Base-by-base conservation (phyloP, 2,329 filamentous ascomycete genomes). In the Ploettnerulaceae sp. region DNA sequence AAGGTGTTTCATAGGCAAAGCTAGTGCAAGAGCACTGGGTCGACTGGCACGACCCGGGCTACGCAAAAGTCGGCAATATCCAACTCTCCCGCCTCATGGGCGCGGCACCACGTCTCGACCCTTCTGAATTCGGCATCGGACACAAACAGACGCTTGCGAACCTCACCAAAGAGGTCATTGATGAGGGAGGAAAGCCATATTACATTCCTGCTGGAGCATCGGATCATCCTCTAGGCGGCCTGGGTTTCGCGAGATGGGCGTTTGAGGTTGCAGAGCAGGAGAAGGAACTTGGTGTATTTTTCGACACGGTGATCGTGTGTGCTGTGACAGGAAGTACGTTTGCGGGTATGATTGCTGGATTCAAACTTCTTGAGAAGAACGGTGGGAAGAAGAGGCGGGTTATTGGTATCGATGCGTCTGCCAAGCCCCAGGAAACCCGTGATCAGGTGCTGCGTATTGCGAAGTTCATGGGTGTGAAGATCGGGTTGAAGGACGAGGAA, bases 131-230 rank as follows among this genome's bases (percentile, higher is more conserved):
- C 57, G 81, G 82, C 20, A 86, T 86, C 55, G 79, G 79, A 64
- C 82, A 86, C 66, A 85, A 84, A 66, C 64, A 67, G 0, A 81
- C 79, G 0, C 71, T 82, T 3, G 70, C 72, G 39, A 64, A 69
- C 1, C 68, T 84, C 3, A 70, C 73, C 32, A 66, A 73, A 11
- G 76, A 82, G 58, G 72, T 81, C 12, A 65, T 69, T 47, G 62
- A 57, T 0, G 61, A 61, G 1, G 82, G 80, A 0, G 72, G 74
- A 28, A 81, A 76, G 61, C 80, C 83, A 0, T 88, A 86, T 60
- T 84, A 82, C 59, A 85, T 87, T 53, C 84, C 84, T 3, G 82
- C 82, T 0, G 83, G 83, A 0, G 82, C 82, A 1, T 83, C 78
- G 0, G 82, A 86, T 61, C 83, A 87, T 61, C 79, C 80, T 0